Conservation (phyloP, 106 monocot genomes). For the Dioscorea zingiberensis region DNA sequence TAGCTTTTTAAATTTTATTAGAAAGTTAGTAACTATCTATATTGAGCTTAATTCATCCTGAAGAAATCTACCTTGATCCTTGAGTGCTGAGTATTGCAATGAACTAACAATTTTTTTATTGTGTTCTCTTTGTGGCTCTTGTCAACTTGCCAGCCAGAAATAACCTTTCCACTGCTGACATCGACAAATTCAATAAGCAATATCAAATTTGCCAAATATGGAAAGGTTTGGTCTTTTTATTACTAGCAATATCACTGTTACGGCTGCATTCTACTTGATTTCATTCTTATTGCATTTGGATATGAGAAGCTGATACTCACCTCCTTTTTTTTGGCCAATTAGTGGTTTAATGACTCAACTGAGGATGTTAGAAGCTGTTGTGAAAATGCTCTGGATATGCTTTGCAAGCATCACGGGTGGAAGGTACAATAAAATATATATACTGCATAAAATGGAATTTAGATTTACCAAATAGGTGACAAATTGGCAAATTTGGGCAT, state of each 20-base stretch:
- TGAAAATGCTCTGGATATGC: slow-evolving; percentile 46
- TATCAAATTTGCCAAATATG: slow-evolving; percentile 74
- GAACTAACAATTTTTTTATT: no score
- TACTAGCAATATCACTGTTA: background rate
- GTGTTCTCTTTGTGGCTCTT: background rate
- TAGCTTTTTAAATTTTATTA: no score
- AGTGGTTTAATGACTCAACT: slow-evolving; percentile 90
- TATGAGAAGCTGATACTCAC: no score
- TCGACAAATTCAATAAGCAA: slow-evolving; percentile 35
- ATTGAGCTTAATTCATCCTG: no score
- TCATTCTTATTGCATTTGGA: background rate
- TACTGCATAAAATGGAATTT: no score
- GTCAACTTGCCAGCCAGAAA: slow-evolving; percentile 38
- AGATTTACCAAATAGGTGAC: no score
- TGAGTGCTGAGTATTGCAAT: no score
- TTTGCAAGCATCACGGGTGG: slow-evolving; percentile 64
- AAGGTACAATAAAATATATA: no score
- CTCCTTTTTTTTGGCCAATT: slow-evolving; percentile 10
- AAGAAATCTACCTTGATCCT: no score
- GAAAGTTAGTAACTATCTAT: no score
- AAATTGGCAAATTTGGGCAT: no score
- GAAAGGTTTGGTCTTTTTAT: slow-evolving; percentile 33
- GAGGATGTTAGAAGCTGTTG: slow-evolving; percentile 71
- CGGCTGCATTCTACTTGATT: background rate
- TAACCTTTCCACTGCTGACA: slow-evolving; percentile 59